These are phyloP conservation scores for Nicotiana rustica DNA, from an alignment of 305 asterid genomes.

Conservation along the genomic window DNA sequence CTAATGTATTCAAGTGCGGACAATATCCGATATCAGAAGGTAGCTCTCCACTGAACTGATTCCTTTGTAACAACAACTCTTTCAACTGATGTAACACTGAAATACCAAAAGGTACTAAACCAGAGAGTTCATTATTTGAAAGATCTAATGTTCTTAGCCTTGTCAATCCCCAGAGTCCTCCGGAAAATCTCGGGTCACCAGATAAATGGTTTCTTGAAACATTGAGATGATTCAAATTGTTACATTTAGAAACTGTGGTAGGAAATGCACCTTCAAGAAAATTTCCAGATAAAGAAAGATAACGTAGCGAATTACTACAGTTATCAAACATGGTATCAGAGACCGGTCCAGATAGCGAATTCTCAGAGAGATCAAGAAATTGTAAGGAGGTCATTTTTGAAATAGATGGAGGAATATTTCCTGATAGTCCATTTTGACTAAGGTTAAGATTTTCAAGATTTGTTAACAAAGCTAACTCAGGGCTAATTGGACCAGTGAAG, in stretches of 20 bases:
- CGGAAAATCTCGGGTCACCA: constrained; percentile 60
- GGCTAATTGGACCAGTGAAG: constrained; percentile 61
- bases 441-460: constrained; percentile 69
- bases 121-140: constrained; percentile 68
- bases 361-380: constrained; percentile 76
- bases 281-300: constrained; percentile 64
- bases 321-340: constrained; percentile 53
- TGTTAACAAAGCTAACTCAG: constrained; percentile 53
- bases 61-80: constrained; percentile 56
- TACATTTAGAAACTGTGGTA: constrained; percentile 51
- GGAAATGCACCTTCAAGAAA: constrained; percentile 73
- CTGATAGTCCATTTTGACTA: constrained; percentile 63
- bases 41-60: constrained; percentile 69
- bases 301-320: constrained; percentile 56
- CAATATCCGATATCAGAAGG: constrained; percentile 79
- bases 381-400: constrained; percentile 54
- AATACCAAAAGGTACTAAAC: constrained; percentile 61
- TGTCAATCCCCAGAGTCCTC: constrained; percentile 54
- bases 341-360: constrained; percentile 66
- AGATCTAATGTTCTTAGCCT: constrained; percentile 84
- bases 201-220: constrained; percentile 72
- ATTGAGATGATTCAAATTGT: constrained; percentile 64
- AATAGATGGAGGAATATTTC: constrained; percentile 56
- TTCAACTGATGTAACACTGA: constrained; percentile 70
- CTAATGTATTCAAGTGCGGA: constrained; percentile 66